Percentiles rank a stretch among this genome's conserved stretches.
phyloP scores from a whole-genome alignment of 1,284 basidiomycete genomes.

The Ganoderma lingzhi region DNA sequence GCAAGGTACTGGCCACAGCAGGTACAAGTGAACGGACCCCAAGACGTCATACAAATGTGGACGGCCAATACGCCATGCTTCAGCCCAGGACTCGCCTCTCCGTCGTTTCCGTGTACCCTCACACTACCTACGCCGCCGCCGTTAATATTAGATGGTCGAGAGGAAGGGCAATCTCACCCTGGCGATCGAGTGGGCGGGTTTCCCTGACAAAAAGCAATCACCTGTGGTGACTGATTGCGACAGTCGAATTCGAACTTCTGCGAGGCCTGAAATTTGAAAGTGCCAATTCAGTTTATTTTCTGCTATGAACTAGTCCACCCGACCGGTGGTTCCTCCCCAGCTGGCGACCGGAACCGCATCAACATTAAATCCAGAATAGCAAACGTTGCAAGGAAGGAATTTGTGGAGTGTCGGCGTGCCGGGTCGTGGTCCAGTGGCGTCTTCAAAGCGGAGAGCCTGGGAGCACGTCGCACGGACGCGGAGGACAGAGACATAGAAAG shows the following conservation, averaged over 20 bases:
- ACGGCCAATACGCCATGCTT: background rate
- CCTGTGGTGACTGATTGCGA: background rate
- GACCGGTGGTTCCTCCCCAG: background rate
- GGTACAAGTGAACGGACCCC: background rate
- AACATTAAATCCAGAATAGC: background rate
- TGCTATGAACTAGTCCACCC: background rate
- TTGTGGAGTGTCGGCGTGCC: background rate
- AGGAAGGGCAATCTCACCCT: conserved; percentile 1
- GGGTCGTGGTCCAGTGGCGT: background rate
- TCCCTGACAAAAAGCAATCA: background rate
- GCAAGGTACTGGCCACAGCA: conserved; percentile 8
- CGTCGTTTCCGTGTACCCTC: conserved; percentile 9
- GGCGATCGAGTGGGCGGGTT: background rate
- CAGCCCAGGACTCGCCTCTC: conserved; percentile 12
- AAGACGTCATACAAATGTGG: conserved; percentile 2
- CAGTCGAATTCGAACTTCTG: background rate
- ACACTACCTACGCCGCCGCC: background rate
- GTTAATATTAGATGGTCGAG: conserved; percentile 11
- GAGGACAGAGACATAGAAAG: conserved; percentile 10
- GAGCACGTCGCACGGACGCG: conserved; percentile 16
- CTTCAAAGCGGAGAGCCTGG: conserved; percentile 16
- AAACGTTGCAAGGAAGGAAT: background rate
- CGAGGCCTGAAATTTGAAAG: background rate
- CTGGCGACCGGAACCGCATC: conserved; percentile 11
- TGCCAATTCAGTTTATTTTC: background rate